A percentile compares a stretch with the other conserved stretches of the same genome.
phyloP scores from a whole-genome alignment of 371 early-diverging fungal species.

The Mortierella sp. region DNA sequence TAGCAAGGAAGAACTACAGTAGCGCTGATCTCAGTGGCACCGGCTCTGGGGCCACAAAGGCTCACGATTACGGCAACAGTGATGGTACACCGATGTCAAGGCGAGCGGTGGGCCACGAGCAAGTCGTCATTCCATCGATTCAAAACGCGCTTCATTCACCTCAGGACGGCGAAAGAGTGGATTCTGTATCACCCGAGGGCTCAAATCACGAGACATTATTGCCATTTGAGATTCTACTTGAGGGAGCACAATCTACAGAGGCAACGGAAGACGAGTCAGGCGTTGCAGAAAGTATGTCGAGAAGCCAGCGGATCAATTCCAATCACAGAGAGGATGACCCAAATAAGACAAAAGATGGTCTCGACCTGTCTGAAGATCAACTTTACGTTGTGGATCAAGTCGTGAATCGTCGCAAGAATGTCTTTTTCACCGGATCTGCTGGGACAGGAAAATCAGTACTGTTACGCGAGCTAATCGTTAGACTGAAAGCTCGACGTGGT shows the following conservation, averaged over 20 bases:
- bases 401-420: slow-evolving; percentile 59
- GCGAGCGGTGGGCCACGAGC: background rate
- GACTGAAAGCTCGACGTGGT: slow-evolving; percentile 18
- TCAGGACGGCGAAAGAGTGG: background rate
- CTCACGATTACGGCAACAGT: background rate
- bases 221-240: background rate
- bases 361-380: slow-evolving; percentile 68
- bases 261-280: background rate
- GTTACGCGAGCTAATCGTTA: slow-evolving; percentile 57
- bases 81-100: background rate
- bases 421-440: slow-evolving; percentile 69
- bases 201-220: background rate
- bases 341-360: slow-evolving; percentile 17
- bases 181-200: background rate
- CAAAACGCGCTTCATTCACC: background rate
- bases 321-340: background rate
- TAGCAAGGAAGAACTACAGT: background rate
- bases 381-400: slow-evolving; percentile 64
- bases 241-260: background rate
- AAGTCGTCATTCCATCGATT: background rate
- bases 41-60: background rate
- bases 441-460: slow-evolving; percentile 57
- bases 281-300: background rate
- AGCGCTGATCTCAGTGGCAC: background rate
- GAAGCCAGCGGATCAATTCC: background rate